phyloP scores from a whole-genome alignment of 495 filamentous ascomycete species.

The Penicillium flavigenum region DNA sequence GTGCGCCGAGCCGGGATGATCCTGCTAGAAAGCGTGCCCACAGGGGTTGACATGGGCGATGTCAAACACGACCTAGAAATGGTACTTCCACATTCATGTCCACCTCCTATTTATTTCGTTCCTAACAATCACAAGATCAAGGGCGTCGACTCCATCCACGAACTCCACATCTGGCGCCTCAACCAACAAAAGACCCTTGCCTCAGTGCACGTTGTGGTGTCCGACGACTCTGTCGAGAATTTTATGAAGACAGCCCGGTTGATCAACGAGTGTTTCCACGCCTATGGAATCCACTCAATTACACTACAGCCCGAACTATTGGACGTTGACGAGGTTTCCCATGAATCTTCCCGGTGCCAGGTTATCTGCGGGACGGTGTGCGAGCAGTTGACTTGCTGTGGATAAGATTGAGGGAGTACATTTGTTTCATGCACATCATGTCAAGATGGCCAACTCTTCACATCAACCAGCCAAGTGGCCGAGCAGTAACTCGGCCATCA shows the following conservation, averaged over 20 bases:
- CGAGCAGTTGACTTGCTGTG: slow-evolving; percentile 37
- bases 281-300: slow-evolving; percentile 53
- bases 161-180: slow-evolving; percentile 54
- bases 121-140: slow-evolving; percentile 33
- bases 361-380: slow-evolving; percentile 35
- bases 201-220: slow-evolving; percentile 48
- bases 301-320: slow-evolving; percentile 50
- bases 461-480: slow-evolving; percentile 29
- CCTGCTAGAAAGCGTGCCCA: slow-evolving; percentile 80
- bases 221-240: slow-evolving; percentile 33
- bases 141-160: slow-evolving; percentile 47
- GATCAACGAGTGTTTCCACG: slow-evolving; percentile 51
- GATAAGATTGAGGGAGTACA: neutral
- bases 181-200: slow-evolving; percentile 52
- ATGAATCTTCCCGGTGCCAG: slow-evolving; percentile 27
- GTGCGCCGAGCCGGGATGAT: slow-evolving; percentile 52
- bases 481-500: slow-evolving; percentile 30
- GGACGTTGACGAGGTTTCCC: slow-evolving; percentile 3
- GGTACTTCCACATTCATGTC: slow-evolving; percentile 19
- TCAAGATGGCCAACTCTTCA: neutral
- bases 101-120: neutral
- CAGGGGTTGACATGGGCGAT: slow-evolving; percentile 69
- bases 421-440: neutral
- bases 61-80: slow-evolving; percentile 69
- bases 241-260: slow-evolving; percentile 43